These are phyloP conservation scores for Coniochaeta sp. DNA, from an alignment of 2,329 filamentous ascomycete species.

Conservation along the genomic window DNA sequence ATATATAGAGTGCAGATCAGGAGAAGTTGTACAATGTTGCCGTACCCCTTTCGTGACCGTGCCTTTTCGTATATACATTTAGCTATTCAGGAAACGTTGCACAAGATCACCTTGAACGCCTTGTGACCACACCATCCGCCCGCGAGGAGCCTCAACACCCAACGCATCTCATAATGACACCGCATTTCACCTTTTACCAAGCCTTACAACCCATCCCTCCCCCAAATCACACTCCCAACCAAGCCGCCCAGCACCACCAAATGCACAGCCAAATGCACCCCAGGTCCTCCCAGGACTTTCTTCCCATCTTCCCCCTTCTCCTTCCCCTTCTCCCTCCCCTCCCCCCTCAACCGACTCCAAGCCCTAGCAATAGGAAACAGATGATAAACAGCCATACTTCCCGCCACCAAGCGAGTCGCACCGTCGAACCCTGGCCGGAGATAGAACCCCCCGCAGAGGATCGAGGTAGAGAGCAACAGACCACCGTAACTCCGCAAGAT, in stretches of 20 bases:
- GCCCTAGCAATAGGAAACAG: slow-evolving; percentile 40
- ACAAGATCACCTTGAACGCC: too few relatives aligned
- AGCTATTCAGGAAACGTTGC: too few relatives aligned
- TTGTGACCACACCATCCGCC: too few relatives aligned
- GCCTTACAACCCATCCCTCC: not conserved
- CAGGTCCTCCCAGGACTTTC: slow-evolving; percentile 38
- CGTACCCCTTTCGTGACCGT: too few relatives aligned
- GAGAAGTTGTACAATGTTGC: not conserved
- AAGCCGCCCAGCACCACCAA: slow-evolving; percentile 30
- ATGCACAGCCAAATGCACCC: slow-evolving; percentile 37
- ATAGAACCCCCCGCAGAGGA: slow-evolving; percentile 32
- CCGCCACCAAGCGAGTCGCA: slow-evolving; percentile 25
- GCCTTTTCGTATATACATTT: too few relatives aligned
- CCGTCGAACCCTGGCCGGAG: slow-evolving; percentile 22
- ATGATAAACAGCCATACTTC: slow-evolving; percentile 41
- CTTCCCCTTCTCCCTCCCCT: slow-evolving; percentile 4
- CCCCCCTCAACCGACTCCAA: slow-evolving; percentile 16
- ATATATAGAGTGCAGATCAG: slow-evolving; percentile 8
- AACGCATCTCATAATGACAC: not conserved
- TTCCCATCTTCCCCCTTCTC: slow-evolving; percentile 13
- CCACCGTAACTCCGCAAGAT: slow-evolving; percentile 41
- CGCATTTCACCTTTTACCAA: not conserved
- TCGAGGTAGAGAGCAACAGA: slow-evolving; percentile 35
- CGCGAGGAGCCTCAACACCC: too few relatives aligned
- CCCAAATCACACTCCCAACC: slow-evolving; percentile 13